Conservation (phyloP, 306 rosid species). For the Cicer cuneatum region DNA sequence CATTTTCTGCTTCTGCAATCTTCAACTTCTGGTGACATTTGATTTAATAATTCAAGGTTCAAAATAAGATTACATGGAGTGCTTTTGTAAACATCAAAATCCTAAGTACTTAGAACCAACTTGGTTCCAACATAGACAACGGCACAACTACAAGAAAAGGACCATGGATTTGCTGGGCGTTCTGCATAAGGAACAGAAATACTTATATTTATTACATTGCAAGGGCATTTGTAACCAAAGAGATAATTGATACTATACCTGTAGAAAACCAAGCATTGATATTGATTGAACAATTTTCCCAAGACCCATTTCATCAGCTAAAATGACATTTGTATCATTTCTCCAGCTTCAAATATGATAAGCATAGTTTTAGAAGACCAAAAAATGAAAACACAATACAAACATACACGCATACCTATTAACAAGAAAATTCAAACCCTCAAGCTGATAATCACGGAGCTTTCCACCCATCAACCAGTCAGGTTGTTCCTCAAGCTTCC, state of each 20-base stretch:
- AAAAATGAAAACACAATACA: conserved; percentile 22
- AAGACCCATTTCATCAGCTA: conserved; percentile 99
- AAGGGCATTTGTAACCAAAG: conserved; percentile 34
- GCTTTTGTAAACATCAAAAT: too few relatives aligned
- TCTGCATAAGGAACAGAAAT: conserved; percentile 58
- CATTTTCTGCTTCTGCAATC: too few relatives aligned
- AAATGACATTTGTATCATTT: conserved; percentile 97
- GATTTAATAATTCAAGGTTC: too few relatives aligned
- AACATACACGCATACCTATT: conserved; percentile 68
- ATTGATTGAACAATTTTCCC: conserved; percentile 99
- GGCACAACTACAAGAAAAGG: conserved; percentile 99
- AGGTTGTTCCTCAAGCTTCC: conserved; percentile 98
- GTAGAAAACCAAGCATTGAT: conserved; percentile 98
- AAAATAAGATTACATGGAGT: too few relatives aligned
- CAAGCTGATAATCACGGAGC: conserved; percentile 99
- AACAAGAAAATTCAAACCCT: conserved; percentile 99
- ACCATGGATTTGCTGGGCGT: conserved; percentile 92
- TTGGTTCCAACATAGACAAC: too few relatives aligned
- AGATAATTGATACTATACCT: conserved; percentile 58
- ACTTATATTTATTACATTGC: conserved; percentile 8
- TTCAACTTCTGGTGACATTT: too few relatives aligned
- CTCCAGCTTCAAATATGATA: conserved; percentile 82
- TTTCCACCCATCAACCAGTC: conserved; percentile 98
- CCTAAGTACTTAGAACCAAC: too few relatives aligned
- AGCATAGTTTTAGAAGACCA: conserved; percentile 46